A percentile compares a stretch with the other conserved stretches of the same genome.
phyloP scores from a whole-genome alignment of 257 asterid species.

The Plantago elongata region DNA sequence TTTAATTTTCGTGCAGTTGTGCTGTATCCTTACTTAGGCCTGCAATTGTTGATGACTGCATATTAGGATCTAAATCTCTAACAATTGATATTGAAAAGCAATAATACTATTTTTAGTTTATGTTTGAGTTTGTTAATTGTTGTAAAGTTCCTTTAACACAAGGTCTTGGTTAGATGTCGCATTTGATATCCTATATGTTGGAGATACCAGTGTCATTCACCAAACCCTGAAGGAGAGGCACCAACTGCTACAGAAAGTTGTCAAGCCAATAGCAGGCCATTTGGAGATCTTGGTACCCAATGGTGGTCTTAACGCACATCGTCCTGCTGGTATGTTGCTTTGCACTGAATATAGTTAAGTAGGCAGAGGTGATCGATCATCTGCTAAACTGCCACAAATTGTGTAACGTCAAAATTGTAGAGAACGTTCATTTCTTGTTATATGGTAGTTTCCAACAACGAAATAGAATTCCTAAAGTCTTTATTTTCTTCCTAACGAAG shows the following conservation, averaged over 20 bases:
- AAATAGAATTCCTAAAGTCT: background rate
- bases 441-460: background rate
- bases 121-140: conserved; percentile 16
- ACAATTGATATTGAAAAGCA: conserved; percentile 10
- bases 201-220: conserved; percentile 96
- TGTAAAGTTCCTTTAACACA: conserved; percentile 43
- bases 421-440: too few relatives aligned
- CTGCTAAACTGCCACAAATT: too few relatives aligned
- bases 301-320: conserved; percentile 63
- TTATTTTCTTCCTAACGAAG: background rate
- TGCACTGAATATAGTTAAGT: conserved; percentile 4
- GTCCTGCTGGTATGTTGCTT: conserved; percentile 58
- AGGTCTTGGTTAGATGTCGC: conserved; percentile 62
- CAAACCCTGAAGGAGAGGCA: conserved; percentile 89
- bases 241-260: conserved; percentile 61
- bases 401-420: too few relatives aligned
- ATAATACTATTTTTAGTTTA: conserved; percentile 8
- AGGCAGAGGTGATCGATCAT: background rate
- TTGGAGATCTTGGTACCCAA: conserved; percentile 94
- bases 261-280: conserved; percentile 72
- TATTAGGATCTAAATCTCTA: conserved; percentile 13
- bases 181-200: conserved; percentile 86
- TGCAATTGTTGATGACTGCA: conserved; percentile 4
- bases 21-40: conserved; percentile 72
- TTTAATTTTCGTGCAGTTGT: conserved; percentile 70